These are phyloP conservation scores for Casaregolazyma suthepensis DNA, from an alignment of 1,139 yeast genomes.

Conservation along the genomic window DNA sequence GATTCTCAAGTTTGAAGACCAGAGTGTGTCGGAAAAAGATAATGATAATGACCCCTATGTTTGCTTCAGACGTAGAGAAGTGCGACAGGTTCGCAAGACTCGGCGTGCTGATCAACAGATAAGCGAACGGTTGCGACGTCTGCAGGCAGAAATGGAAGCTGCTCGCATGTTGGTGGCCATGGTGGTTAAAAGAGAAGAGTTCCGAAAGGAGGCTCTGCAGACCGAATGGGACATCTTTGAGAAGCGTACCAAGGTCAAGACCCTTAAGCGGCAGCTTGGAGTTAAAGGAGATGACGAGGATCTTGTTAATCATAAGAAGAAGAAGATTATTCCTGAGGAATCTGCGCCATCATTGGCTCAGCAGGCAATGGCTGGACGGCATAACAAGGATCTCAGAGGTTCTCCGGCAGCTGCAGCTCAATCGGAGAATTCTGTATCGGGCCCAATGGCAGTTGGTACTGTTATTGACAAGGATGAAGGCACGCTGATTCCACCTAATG, in stretches of 20 bases:
- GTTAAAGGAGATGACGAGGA: constrained; percentile 83
- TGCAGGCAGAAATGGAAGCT: constrained; percentile 70
- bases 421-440: constrained; percentile 5
- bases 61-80: constrained; percentile 92
- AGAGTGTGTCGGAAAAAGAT: constrained; percentile 66
- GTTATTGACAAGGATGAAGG: constrained; percentile 13
- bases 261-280: constrained; percentile 65
- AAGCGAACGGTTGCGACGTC: constrained; percentile 70
- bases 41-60: constrained; percentile 86
- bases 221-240: constrained; percentile 61
- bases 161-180: constrained; percentile 66
- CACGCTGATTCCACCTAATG: constrained; percentile 60
- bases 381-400: constrained; percentile 1
- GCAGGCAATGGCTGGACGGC: constrained; percentile 14
- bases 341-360: constrained; percentile 3
- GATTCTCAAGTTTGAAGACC: constrained; percentile 70
- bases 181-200: constrained; percentile 69
- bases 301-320: constrained; percentile 71
- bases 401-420: constrained; percentile 15
- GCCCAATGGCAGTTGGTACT: constrained; percentile 5
- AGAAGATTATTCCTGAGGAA: constrained; percentile 36
- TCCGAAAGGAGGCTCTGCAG: constrained; percentile 52
- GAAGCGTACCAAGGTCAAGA: constrained; percentile 64
- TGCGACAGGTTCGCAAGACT: constrained; percentile 92
- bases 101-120: constrained; percentile 91